phyloP scores from a whole-genome alignment of 768 basidiomycete genomes.

The Harrya chromipes region DNA sequence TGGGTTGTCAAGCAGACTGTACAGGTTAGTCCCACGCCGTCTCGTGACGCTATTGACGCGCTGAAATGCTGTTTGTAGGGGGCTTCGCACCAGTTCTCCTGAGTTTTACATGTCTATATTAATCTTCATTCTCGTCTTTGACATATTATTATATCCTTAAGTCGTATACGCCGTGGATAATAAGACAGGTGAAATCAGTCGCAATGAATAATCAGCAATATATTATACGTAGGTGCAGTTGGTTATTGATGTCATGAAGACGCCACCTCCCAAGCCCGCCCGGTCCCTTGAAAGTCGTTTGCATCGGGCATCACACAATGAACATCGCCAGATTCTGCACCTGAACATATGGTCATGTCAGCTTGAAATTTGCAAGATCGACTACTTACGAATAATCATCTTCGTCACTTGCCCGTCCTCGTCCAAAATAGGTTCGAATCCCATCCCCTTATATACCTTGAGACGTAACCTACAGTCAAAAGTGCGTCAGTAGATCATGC shows the following conservation, averaged over 20 bases:
- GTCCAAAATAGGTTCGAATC: conserved; percentile 64
- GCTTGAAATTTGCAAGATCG: neutral
- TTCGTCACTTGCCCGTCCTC: conserved; percentile 49
- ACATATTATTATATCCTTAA: conserved; percentile 9
- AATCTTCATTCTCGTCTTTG: conserved; percentile 1
- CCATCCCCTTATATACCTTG: conserved; percentile 65
- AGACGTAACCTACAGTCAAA: conserved; percentile 52
- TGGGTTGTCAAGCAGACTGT: conserved; percentile 60
- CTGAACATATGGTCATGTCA: conserved; percentile 33
- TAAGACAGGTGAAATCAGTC: neutral
- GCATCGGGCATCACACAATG: conserved; percentile 32
- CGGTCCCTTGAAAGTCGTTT: conserved; percentile 27
- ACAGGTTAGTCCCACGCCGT: conserved; percentile 3
- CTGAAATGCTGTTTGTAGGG: conserved; percentile 6
- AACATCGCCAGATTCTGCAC: conserved; percentile 41
- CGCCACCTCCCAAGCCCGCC: conserved; percentile 36
- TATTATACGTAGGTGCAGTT: neutral
- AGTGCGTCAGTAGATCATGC: conserved; percentile 2
- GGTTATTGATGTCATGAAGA: conserved; percentile 23
- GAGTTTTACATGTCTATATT: neutral
- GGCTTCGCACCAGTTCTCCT: conserved; percentile 6
- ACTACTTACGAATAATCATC: conserved; percentile 65
- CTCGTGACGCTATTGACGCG: neutral
- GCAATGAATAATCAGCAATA: neutral
- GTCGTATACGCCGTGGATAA: conserved; percentile 1